phyloP scores from a whole-genome alignment of 306 rosid species.

The Quercus gilva region DNA sequence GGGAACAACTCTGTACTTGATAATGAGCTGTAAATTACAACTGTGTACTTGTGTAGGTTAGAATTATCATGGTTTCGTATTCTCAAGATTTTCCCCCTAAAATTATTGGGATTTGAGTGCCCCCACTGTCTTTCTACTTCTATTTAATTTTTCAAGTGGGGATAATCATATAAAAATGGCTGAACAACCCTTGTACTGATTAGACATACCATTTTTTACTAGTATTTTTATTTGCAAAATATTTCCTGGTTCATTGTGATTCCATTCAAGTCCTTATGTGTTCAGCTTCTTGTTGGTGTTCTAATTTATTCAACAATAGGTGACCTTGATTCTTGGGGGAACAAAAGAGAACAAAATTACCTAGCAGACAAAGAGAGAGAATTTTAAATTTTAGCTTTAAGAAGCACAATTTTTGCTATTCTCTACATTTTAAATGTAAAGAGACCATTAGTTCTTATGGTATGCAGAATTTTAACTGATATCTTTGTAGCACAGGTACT shows the following conservation, averaged over 20 bases:
- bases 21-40: no score
- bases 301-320: no score
- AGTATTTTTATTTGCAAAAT: neutral
- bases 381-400: neutral
- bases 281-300: neutral
- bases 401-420: neutral
- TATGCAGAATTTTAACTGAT: neutral
- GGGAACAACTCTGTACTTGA: no score
- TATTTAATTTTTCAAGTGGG: no score
- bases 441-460: neutral
- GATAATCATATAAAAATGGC: neutral
- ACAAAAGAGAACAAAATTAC: no score
- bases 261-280: neutral
- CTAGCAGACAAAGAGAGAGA: no score
- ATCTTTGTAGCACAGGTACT: constrained; percentile 45
- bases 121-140: no score
- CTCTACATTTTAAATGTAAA: neutral
- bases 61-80: no score
- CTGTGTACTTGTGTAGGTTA: no score
- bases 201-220: neutral
- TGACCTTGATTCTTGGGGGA: no score
- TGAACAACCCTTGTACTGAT: neutral
- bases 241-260: neutral
- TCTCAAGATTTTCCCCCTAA: no score
- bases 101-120: no score